These are phyloP conservation scores for Aspergillus spinulosporus DNA, from an alignment of 2,329 filamentous ascomycete species.

Conservation along the genomic window DNA sequence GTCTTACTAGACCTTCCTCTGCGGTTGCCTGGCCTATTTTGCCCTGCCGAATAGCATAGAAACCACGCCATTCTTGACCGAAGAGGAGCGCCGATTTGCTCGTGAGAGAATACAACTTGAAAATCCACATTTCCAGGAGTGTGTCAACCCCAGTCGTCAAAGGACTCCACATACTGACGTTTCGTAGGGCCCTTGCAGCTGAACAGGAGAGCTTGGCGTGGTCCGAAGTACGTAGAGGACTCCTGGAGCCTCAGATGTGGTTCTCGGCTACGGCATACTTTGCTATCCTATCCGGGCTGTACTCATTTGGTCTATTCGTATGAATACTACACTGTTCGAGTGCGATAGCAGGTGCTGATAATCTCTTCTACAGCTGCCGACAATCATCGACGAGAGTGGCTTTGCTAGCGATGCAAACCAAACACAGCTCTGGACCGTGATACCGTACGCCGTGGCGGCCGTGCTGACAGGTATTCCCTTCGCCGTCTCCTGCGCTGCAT, in stretches of 20 bases:
- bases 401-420: slow-evolving; percentile 58
- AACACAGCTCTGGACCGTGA: slow-evolving; percentile 64
- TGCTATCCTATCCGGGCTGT: slow-evolving; percentile 57
- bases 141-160: slow-evolving; percentile 9
- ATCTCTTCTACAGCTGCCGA: slow-evolving; percentile 52
- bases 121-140: slow-evolving; percentile 32
- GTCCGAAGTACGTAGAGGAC: slow-evolving; percentile 63
- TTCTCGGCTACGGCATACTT: slow-evolving; percentile 64
- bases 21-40: slow-evolving; percentile 55
- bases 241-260: slow-evolving; percentile 64
- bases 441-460: slow-evolving; percentile 63
- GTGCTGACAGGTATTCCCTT: slow-evolving; percentile 51
- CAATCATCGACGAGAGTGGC: slow-evolving; percentile 61
- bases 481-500: neutral
- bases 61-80: slow-evolving; percentile 55
- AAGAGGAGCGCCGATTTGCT: slow-evolving; percentile 54
- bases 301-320: slow-evolving; percentile 66
- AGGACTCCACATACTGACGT: neutral
- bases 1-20: slow-evolving; percentile 51
- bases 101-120: slow-evolving; percentile 47
- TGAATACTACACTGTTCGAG: slow-evolving; percentile 23
- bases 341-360: neutral
- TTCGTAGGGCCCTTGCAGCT: slow-evolving; percentile 20
- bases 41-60: slow-evolving; percentile 58
- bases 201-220: slow-evolving; percentile 56